Conservation (phyloP, 1,139 yeast genomes). For the Zygosaccharomyces pseudobailii region DNA sequence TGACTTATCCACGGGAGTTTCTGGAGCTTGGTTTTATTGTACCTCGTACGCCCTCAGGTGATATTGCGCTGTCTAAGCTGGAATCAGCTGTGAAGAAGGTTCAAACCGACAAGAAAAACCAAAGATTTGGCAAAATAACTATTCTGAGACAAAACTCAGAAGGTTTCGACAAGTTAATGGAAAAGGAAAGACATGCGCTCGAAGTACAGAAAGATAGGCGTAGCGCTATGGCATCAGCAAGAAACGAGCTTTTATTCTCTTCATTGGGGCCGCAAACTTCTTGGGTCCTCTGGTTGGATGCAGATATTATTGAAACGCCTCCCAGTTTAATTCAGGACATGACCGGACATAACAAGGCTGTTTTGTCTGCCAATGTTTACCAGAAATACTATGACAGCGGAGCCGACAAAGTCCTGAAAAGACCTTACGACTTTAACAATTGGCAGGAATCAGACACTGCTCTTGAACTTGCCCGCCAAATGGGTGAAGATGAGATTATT, state of each 20-base stretch:
- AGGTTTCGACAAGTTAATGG: conserved; percentile 61
- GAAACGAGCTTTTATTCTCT: conserved; percentile 88
- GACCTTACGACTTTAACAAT: conserved; percentile 93
- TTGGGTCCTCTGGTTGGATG: conserved; percentile 95
- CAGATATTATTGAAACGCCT: conserved; percentile 90
- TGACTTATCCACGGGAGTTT: conserved; percentile 78
- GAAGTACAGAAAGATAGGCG: conserved; percentile 87
- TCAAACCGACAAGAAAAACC: conserved; percentile 53
- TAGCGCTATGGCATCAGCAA: conserved; percentile 84
- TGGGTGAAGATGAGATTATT: conserved; percentile 84
- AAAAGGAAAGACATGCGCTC: conserved; percentile 74
- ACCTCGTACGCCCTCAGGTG: conserved; percentile 79
- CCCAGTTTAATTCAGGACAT: conserved; percentile 76
- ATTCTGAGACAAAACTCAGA: conserved; percentile 87
- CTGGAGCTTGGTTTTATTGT: conserved; percentile 87
- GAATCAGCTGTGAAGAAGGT: conserved; percentile 70
- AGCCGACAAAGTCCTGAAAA: conserved; percentile 51
- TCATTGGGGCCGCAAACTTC: conserved; percentile 83
- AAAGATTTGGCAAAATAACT: conserved; percentile 72
- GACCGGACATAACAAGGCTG: conserved; percentile 80
- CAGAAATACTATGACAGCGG: conserved; percentile 69
- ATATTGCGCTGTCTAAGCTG: conserved; percentile 61
- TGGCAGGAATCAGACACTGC: conserved; percentile 95
- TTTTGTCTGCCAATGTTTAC: conserved; percentile 86
- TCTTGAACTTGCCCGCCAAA: conserved; percentile 57